phyloP scores from a whole-genome alignment of 1,284 basidiomycete genomes.

The Mycena citricolor region DNA sequence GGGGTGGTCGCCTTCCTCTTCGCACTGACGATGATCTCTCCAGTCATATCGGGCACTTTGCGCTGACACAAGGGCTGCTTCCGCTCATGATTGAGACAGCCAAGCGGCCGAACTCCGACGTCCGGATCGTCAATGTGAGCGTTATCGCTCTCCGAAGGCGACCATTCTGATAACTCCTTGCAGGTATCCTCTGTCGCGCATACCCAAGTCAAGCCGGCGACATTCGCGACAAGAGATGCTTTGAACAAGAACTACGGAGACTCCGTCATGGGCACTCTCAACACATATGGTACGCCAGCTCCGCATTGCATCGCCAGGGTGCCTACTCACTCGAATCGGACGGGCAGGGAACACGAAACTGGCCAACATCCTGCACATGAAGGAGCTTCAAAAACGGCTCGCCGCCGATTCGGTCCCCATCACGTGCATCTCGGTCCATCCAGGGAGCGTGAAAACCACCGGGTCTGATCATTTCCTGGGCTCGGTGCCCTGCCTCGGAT shows the following conservation, averaged over 20 bases:
- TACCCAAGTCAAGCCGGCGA: not conserved
- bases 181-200: slow-evolving; percentile 6
- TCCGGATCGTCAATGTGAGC: slow-evolving; percentile 33
- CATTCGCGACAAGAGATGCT: slow-evolving; percentile 3
- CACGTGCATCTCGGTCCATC: slow-evolving; percentile 25
- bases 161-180: not conserved
- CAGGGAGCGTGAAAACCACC: slow-evolving; percentile 35
- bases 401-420: slow-evolving; percentile 13
- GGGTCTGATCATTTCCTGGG: not conserved
- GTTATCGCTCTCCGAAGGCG: not conserved
- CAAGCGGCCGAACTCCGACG: slow-evolving; percentile 26
- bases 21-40: not conserved
- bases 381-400: slow-evolving; percentile 33
- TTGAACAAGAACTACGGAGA: slow-evolving; percentile 3
- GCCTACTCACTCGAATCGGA: too few relatives aligned
- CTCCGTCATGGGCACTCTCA: not conserved
- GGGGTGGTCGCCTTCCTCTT: not conserved
- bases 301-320: too few relatives aligned
- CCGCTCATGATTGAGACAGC: slow-evolving; percentile 31
- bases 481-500: not conserved
- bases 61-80: slow-evolving; percentile 30
- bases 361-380: slow-evolving; percentile 31
- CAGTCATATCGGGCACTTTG: slow-evolving; percentile 33
- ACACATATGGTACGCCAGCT: slow-evolving; percentile 6
- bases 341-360: slow-evolving; percentile 20